These are phyloP conservation scores for Diaporthe ampelina DNA, from an alignment of 2,329 filamentous ascomycete genomes.

Conservation along the genomic window DNA sequence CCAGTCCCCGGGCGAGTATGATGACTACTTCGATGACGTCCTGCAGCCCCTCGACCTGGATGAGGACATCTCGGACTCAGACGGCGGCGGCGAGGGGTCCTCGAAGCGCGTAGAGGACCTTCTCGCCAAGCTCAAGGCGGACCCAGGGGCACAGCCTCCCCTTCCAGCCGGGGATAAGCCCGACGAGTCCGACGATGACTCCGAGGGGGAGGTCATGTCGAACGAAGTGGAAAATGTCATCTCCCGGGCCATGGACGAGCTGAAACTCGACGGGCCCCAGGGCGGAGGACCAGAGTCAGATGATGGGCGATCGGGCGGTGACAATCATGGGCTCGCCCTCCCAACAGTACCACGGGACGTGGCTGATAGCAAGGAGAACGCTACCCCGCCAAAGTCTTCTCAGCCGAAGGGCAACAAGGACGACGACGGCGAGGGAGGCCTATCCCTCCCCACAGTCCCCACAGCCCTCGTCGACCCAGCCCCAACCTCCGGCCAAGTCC, in stretches of 20 bases:
- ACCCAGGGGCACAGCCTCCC: constrained; percentile 42
- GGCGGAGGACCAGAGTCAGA: constrained; percentile 32
- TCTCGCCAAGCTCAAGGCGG: constrained; percentile 43
- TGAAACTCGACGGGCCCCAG: constrained; percentile 51
- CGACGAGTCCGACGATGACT: constrained; percentile 53
- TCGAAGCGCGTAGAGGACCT: constrained; percentile 40
- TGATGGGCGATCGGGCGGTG: constrained; percentile 32
- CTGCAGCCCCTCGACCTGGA: constrained; percentile 58
- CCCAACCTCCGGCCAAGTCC: constrained; percentile 28
- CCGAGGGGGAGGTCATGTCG: constrained; percentile 65
- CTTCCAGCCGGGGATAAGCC: neutral
- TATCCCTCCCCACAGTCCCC: constrained; percentile 64
- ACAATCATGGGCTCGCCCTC: too few relatives aligned
- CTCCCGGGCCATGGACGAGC: constrained; percentile 61
- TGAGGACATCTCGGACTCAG: constrained; percentile 31
- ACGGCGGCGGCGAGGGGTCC: constrained; percentile 48
- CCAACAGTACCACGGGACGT: constrained; percentile 27
- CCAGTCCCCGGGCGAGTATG: constrained; percentile 50
- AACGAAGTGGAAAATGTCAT: constrained; percentile 61
- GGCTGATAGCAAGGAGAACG: neutral
- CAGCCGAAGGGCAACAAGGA: constrained; percentile 9
- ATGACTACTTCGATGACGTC: constrained; percentile 63
- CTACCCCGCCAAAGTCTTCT: neutral
- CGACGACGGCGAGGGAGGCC: constrained; percentile 44
- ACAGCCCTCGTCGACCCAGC: constrained; percentile 56